Conservation (phyloP, 805 yeast genomes). For the Candida pseudoglaebosa region DNA sequence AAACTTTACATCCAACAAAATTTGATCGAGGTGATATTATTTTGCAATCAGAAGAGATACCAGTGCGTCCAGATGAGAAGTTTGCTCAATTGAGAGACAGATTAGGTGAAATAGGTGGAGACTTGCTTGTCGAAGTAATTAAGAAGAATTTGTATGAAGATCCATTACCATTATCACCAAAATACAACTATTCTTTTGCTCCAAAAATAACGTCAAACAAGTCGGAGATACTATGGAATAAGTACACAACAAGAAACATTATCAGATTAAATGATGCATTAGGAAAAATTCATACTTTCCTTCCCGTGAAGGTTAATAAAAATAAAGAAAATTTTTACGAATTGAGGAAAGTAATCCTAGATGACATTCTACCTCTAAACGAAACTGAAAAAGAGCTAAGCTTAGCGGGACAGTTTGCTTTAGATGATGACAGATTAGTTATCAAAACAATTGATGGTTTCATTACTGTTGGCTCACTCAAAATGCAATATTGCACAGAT, state of each 20-base stretch:
- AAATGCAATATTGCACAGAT: constrained; percentile 51
- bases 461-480: constrained; percentile 35
- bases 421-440: constrained; percentile 21
- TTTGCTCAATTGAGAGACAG: constrained; percentile 41
- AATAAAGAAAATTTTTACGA: constrained; percentile 25
- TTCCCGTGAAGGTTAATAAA: constrained; percentile 29
- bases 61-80: constrained; percentile 42
- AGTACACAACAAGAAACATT: constrained; percentile 32
- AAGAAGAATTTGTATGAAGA: constrained; percentile 22
- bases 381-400: constrained; percentile 4
- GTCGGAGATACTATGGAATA: constrained; percentile 47
- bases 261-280: constrained; percentile 45
- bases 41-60: constrained; percentile 47
- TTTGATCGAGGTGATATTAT: constrained; percentile 80
- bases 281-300: constrained; percentile 53
- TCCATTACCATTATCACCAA: constrained; percentile 16
- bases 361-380: constrained; percentile 25
- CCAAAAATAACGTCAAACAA: constrained; percentile 45
- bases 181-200: constrained; percentile 49
- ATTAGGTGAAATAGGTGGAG: constrained; percentile 62
- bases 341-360: constrained; percentile 46
- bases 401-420: constrained; percentile 20
- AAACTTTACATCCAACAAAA: constrained; percentile 81
- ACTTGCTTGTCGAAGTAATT: constrained; percentile 47
- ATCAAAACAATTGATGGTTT: constrained; percentile 44